A percentile compares a stretch with the other conserved stretches of the same genome.
Evolutionary conservation across 768 basidiomycete species (phyloP).

Genomic region (Podaxis rugospora): DNA sequence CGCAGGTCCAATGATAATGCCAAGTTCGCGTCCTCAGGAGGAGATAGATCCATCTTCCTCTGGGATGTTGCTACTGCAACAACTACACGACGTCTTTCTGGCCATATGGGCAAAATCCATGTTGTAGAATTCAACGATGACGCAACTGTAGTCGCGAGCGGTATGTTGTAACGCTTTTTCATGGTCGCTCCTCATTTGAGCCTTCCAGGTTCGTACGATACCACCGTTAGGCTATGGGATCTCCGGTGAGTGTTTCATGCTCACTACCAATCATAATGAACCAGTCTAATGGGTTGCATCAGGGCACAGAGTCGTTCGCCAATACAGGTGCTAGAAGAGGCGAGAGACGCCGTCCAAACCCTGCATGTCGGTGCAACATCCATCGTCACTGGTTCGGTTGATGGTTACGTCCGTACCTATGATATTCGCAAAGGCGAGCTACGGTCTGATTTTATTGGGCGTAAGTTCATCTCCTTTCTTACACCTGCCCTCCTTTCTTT

Average conservation of each 20-base stretch:
- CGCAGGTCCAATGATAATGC: constrained; percentile 87
- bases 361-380: constrained; percentile 62
- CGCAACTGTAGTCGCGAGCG: constrained; percentile 83
- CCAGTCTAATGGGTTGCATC: neutral
- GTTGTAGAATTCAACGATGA: constrained; percentile 88
- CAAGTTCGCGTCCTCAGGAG: constrained; percentile 90
- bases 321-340: constrained; percentile 89
- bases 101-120: constrained; percentile 90
- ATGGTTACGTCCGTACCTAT: constrained; percentile 90
- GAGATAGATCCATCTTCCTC: constrained; percentile 87
- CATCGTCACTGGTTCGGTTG: constrained; percentile 82
- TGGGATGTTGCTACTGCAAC: constrained; percentile 94
- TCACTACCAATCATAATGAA: neutral
- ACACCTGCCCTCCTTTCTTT: neutral
- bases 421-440: constrained; percentile 93
- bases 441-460: constrained; percentile 84
- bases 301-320: constrained; percentile 78
- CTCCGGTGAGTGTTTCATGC: constrained; percentile 51
- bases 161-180: constrained; percentile 35
- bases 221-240: constrained; percentile 91
- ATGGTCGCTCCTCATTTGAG: constrained; percentile 1
- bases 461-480: constrained; percentile 43
- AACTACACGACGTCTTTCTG: constrained; percentile 77
- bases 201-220: constrained; percentile 82
- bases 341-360: constrained; percentile 81